Base-by-base conservation (phyloP, 2,329 filamentous ascomycete genomes). In the Aspergillus alliaceus region DNA sequence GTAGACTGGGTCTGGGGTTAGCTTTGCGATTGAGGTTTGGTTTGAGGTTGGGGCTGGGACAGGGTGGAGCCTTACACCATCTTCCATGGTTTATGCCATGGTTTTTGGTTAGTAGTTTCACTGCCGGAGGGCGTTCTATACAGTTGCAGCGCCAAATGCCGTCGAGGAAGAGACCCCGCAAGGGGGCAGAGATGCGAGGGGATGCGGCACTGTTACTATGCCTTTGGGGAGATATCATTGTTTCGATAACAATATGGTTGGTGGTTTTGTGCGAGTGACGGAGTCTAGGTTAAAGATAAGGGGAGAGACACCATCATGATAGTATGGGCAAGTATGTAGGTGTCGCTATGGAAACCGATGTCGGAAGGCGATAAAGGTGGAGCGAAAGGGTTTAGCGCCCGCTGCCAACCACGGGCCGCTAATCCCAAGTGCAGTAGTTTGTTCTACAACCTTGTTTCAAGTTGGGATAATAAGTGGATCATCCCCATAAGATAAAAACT, bases 41-140 rank as follows among this genome's bases (percentile, higher is more conserved):
- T 7, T 44, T 22, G 5, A 12, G 9, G 29, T 31, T 22, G 7
- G 22, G 32, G 11, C n/a, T n/a, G n/a, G 34, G 14, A 14, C 8
- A 18, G 40, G 12, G 24, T 15, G 8, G 20, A 14, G 8, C 68
- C 72, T 50, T 72, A 79, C 77, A 85, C 77, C 79, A 83, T 63
- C 78, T 72, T 11, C 84, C 84, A 57, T 84, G 75, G 61, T 87
- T 87, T 44, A 71, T 70, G 11, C 80, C 79, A 29, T 80, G 77
- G 59, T 86, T 87, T 67, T 84, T 86, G 1, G 81, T 80, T 63
- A 84, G 77, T 59, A 84, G 81, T 52, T 80, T 81, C 25, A 78
- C 75, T 2, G 84, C 84, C 18, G 80, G 82, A 2, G 81, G 73
- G 20, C 81, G 77, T 9, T 81, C 80, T 11, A 74, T 75, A 66